phyloP scores from a whole-genome alignment of 345 rosid genomes.

The Eutrema heterophyllum region DNA sequence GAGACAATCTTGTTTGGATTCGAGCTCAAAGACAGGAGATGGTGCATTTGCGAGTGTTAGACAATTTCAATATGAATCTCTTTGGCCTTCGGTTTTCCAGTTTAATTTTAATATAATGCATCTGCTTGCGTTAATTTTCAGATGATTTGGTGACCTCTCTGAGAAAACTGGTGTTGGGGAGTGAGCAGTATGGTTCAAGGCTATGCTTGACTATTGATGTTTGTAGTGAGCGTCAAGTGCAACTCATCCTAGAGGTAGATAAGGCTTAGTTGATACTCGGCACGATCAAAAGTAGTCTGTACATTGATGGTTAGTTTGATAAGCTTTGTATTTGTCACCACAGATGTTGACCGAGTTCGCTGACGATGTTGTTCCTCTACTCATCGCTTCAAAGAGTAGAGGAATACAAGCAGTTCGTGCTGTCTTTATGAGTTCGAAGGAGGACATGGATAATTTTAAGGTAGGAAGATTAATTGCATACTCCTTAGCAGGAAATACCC shows the following conservation, averaged over 20 bases:
- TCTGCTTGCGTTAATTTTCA: constrained; percentile 26
- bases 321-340: not conserved
- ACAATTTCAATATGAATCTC: not conserved
- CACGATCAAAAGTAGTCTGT: not conserved
- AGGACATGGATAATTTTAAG: constrained; percentile 61
- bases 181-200: constrained; percentile 62
- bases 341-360: constrained; percentile 65
- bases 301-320: not conserved
- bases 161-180: constrained; percentile 50
- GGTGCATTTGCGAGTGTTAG: constrained; percentile 47
- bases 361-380: constrained; percentile 65
- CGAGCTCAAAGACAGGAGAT: constrained; percentile 34
- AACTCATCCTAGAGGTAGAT: constrained; percentile 63
- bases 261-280: not conserved
- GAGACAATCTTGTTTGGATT: constrained; percentile 47
- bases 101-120: not conserved
- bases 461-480: constrained; percentile 34
- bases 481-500: not conserved
- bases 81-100: not conserved
- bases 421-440: constrained; percentile 67
- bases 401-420: constrained; percentile 65
- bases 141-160: constrained; percentile 57
- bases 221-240: constrained; percentile 81
- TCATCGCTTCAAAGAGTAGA: constrained; percentile 66
- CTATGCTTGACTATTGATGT: constrained; percentile 72